Conservation (phyloP, 2,329 filamentous ascomycete genomes). For the Colletotrichum nymphaeae region DNA sequence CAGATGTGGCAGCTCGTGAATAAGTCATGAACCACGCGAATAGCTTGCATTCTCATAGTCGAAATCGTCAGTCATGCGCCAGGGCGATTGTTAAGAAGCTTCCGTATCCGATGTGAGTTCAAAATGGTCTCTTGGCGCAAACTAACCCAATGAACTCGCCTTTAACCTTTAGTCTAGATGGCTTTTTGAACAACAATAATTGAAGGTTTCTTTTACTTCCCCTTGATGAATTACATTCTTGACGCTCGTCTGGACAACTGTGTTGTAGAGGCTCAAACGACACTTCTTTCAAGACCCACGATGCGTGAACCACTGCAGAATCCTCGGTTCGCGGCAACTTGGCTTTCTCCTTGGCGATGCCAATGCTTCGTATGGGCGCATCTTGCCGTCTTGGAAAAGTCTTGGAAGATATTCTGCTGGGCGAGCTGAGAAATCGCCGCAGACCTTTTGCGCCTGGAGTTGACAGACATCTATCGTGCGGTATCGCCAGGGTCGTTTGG, state of each 20-base stretch:
- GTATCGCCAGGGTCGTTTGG: not conserved
- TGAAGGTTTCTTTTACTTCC: too few relatives aligned
- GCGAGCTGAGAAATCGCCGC: not conserved
- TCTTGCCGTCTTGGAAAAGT: slow-evolving; percentile 30
- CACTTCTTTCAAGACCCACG: not conserved
- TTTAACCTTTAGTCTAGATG: not conserved
- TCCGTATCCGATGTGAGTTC: not conserved
- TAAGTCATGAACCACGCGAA: not conserved
- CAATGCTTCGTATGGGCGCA: slow-evolving; percentile 31
- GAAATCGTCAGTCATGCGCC: not conserved
- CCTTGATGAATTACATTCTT: not conserved
- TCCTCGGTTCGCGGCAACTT: slow-evolving; percentile 13
- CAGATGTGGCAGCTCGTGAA: not conserved
- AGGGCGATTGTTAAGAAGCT: slow-evolving; percentile 1
- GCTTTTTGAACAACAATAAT: not conserved
- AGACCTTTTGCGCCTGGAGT: not conserved
- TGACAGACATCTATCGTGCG: not conserved
- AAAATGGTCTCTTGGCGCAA: not conserved
- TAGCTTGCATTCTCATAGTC: not conserved
- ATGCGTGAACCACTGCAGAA: not conserved
- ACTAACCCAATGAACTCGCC: not conserved
- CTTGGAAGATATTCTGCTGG: not conserved
- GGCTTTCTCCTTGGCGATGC: slow-evolving; percentile 21
- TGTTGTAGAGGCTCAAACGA: not conserved
- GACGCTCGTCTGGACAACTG: not conserved